phyloP scores from a whole-genome alignment of 805 yeast genomes.

The Kazachstania martiniae region DNA sequence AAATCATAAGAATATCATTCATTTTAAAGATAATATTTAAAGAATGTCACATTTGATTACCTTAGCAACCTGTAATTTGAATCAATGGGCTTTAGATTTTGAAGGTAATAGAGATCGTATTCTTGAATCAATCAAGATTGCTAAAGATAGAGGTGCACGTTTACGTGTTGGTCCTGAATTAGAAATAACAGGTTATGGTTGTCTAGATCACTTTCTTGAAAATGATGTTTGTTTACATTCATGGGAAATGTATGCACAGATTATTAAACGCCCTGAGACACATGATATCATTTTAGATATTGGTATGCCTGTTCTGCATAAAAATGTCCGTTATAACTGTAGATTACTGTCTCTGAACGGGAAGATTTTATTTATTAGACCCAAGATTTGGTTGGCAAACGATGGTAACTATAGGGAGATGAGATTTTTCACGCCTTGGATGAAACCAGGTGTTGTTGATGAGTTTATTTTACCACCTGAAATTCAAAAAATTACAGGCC shows the following conservation, averaged over 20 bases:
- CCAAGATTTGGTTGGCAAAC: conserved; percentile 87
- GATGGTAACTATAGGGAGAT: conserved; percentile 98
- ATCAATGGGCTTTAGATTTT: conserved; percentile 98
- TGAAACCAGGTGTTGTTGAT: conserved; percentile 66
- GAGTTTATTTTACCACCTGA: conserved; percentile 58
- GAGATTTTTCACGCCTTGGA: conserved; percentile 96
- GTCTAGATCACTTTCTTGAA: conserved; percentile 88
- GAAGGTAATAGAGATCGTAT: conserved; percentile 95
- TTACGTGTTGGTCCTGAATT: conserved; percentile 95
- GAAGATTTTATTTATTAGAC: conserved; percentile 73
- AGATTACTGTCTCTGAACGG: conserved; percentile 75
- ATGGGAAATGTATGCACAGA: conserved; percentile 88
- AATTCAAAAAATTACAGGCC: conserved; percentile 58
- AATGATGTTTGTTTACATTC: conserved; percentile 80
- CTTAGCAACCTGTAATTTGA: conserved; percentile 84
- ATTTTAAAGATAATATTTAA: too few species aligned
- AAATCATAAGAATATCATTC: too few species aligned
- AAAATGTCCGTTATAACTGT: conserved; percentile 84
- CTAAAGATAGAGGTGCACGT: conserved; percentile 65
- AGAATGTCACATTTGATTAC: conserved; percentile 81
- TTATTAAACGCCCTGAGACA: conserved; percentile 56
- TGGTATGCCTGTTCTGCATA: conserved; percentile 90
- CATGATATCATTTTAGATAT: conserved; percentile 74
- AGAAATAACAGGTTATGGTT: conserved; percentile 90
- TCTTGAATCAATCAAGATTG: conserved; percentile 62